These are phyloP conservation scores for Phytophthora crassamura DNA, from an alignment of 352 stramenopile species.

Conservation along the genomic window DNA sequence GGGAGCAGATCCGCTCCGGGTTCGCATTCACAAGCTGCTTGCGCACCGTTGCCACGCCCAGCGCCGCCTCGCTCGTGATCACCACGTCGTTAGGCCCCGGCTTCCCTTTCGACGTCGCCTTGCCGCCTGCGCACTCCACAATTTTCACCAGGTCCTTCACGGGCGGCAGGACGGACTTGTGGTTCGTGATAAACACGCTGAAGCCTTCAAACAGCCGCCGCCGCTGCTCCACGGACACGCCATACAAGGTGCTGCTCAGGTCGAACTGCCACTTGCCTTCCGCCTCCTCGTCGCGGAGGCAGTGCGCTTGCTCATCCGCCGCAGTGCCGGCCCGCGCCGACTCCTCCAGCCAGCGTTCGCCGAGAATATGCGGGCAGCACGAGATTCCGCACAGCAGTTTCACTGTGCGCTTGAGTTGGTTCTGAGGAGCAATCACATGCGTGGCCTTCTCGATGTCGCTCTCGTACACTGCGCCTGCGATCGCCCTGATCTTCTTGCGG, in stretches of 20 bases:
- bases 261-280: constrained; percentile 63
- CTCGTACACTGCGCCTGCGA: constrained; percentile 51
- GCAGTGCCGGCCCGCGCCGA: constrained; percentile 39
- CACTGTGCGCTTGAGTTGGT: constrained; percentile 61
- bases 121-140: constrained; percentile 55
- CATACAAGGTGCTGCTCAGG: constrained; percentile 58
- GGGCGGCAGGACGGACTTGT: constrained; percentile 61
- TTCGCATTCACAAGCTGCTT: constrained; percentile 43
- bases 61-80: constrained; percentile 49
- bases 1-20: constrained; percentile 42
- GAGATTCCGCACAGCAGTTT: constrained; percentile 69
- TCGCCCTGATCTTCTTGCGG: constrained; percentile 52
- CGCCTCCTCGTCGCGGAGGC: constrained; percentile 45
- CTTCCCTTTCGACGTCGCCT: constrained; percentile 39
- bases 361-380: constrained; percentile 58
- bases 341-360: constrained; percentile 53
- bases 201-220: constrained; percentile 37
- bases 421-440: constrained; percentile 53
- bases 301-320: constrained; percentile 48
- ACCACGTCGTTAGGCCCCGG: constrained; percentile 44
- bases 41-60: constrained; percentile 41
- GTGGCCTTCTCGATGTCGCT: constrained; percentile 50
- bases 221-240: constrained; percentile 28
- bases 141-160: constrained; percentile 59
- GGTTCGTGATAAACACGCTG: constrained; percentile 56